Base-by-base conservation (phyloP, 1,284 basidiomycete species). In the Megacollybia platyphylla region DNA sequence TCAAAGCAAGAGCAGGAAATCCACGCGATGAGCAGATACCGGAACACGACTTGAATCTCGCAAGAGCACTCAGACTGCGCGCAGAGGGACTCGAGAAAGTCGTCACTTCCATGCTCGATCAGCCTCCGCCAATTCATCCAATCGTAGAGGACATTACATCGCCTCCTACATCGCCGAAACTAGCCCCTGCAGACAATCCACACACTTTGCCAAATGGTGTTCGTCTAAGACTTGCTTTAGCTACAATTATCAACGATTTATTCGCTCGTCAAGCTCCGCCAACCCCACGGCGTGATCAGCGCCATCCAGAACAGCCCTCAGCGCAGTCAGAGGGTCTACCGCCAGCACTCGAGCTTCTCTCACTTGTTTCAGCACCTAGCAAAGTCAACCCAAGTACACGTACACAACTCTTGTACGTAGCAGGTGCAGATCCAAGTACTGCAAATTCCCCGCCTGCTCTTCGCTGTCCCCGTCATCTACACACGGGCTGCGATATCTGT, bases 11-110 rank as follows among this genome's bases (percentile, higher is more conserved):
- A 40, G 63, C 65, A 0, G 68, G 71, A 9, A 68, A 69, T 20
- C 68, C 73, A 1, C 65, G 66, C 11, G 76, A 76, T 38, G 67
- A 71, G 30, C 58, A 71, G 34, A 56, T 70, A 42, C 65, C 68
- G 29, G 61, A 58, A 36, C 79, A 84, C 53, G 76, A 85, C 51
- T 58, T 84, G 1, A 52, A 55, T 4, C 67, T 83, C 26, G 82
- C 84, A 3, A 63, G 73, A 20, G 67, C 57, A 38, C 68, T 87
- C 30, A 65, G 81, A 42, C 63, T 82, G 32, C 73, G 82, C 18
- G 80, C 84, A 4, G 82, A 86, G 51, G 79, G 79, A 9, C 67
- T 87, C 10, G 85, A 87, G 57, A 86, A 84, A 53, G 81, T 87
- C 37, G 72, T 86, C 39, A 75, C 72, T 1, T 71, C 79, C 18